Evolutionary conservation across 768 basidiomycete species (phyloP).

Genomic region (Rhizopogon salebrosus): DNA sequence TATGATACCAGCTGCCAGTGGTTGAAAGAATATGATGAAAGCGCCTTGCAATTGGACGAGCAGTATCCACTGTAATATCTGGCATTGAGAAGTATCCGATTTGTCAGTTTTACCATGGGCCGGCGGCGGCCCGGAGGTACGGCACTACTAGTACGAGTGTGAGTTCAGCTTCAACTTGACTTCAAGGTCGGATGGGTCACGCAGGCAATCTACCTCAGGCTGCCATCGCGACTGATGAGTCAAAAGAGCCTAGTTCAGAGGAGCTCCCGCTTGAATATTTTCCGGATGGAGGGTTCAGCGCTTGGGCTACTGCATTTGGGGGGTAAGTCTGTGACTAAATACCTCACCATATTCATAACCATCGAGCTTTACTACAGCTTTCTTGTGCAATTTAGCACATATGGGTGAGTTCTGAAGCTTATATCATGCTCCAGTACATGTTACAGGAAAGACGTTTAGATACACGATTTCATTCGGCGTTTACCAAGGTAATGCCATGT

Average conservation of each 20-base stretch:
- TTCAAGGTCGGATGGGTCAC: background rate
- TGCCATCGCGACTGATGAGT: background rate
- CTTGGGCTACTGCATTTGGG: slow-evolving; percentile 26
- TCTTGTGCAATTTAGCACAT: slow-evolving; percentile 34
- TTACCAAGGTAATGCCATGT: slow-evolving; percentile 32
- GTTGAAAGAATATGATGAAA: no score
- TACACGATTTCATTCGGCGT: slow-evolving; percentile 37
- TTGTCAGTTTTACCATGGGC: no score
- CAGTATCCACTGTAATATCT: no score
- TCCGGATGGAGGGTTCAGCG: slow-evolving; percentile 24
- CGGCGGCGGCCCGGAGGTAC: no score
- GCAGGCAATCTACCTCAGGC: background rate
- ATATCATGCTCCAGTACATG: background rate
- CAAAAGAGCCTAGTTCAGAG: background rate
- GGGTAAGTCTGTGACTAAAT: slow-evolving; percentile 15
- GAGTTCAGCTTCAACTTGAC: no score
- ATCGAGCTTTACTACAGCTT: slow-evolving; percentile 20
- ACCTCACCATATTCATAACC: background rate
- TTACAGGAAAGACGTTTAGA: slow-evolving; percentile 14
- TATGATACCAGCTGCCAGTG: no score
- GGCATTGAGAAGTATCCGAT: no score
- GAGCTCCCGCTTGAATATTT: slow-evolving; percentile 5
- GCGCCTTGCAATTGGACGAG: no score
- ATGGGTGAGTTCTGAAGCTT: slow-evolving; percentile 18
- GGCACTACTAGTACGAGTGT: no score